Conservation (phyloP, 306 rosid species). For the Abrus precatorius region DNA sequence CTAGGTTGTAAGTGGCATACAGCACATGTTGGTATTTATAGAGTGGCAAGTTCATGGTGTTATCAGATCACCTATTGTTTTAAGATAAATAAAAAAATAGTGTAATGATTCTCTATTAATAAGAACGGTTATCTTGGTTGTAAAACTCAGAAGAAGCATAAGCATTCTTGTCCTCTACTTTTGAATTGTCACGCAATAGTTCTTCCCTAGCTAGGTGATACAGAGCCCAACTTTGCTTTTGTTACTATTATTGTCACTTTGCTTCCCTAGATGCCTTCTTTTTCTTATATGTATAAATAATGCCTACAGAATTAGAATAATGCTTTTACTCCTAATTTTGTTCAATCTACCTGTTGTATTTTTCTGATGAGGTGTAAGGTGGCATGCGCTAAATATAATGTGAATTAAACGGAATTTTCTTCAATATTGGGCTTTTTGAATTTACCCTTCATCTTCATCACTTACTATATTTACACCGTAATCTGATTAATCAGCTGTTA, state of each 20-base stretch:
- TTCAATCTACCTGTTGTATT: constrained; percentile 6
- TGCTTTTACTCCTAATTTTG: constrained; percentile 33
- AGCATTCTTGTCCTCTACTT: constrained; percentile 60
- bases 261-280: constrained; percentile 56
- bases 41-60: constrained; percentile 25
- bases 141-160: constrained; percentile 51
- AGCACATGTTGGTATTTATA: constrained; percentile 53
- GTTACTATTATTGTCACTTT: constrained; percentile 28
- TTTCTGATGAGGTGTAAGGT: background rate
- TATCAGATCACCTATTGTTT: constrained; percentile 15
- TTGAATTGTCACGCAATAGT: constrained; percentile 50
- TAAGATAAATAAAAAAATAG: background rate
- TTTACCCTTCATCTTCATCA: background rate
- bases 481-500: background rate
- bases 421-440: background rate
- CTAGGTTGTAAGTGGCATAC: constrained; percentile 27
- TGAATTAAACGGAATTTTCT: background rate
- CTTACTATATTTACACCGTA: background rate
- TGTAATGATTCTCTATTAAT: constrained; percentile 51
- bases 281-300: constrained; percentile 44
- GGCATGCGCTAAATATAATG: background rate
- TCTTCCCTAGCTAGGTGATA: constrained; percentile 30
- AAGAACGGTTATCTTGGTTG: constrained; percentile 43
- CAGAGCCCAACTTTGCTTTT: constrained; percentile 42
- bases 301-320: constrained; percentile 46